Conservation (phyloP, 768 basidiomycete genomes). For the Coprinopsis strossmayeri region DNA sequence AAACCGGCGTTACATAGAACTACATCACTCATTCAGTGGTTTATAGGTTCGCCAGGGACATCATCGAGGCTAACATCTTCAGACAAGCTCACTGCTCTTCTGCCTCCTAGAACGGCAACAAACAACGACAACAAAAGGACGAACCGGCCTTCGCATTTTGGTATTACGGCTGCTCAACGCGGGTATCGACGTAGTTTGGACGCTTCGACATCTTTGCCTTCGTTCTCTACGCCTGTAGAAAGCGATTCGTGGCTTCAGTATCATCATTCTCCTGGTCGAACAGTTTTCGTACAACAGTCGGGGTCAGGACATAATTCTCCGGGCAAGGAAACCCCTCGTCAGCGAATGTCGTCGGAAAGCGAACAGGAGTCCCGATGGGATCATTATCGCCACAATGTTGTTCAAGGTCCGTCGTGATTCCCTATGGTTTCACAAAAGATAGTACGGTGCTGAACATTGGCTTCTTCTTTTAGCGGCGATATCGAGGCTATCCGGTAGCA, state of each 20-base stretch:
- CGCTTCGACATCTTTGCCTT: conserved; percentile 34
- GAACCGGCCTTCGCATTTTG: conserved; percentile 25
- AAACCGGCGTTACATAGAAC: too few species aligned
- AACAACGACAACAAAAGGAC: conserved; percentile 13
- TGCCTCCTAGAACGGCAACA: conserved; percentile 24
- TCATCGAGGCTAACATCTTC: conserved; percentile 45
- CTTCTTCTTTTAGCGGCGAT: background rate
- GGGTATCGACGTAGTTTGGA: conserved; percentile 36
- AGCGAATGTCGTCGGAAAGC: conserved; percentile 43
- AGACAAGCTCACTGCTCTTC: conserved; percentile 38
- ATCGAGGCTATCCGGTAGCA: background rate
- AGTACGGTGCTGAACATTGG: too few species aligned
- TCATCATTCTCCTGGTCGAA: background rate
- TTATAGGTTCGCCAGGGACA: conserved; percentile 16
- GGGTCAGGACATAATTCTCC: conserved; percentile 29
- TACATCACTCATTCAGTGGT: too few species aligned
- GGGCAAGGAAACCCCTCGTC: conserved; percentile 38
- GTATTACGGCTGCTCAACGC: conserved; percentile 22
- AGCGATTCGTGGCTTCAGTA: conserved; percentile 18
- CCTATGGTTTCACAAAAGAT: background rate
- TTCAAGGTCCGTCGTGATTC: conserved; percentile 4
- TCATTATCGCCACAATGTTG: conserved; percentile 1
- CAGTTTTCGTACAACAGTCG: conserved; percentile 5
- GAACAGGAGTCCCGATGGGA: background rate
- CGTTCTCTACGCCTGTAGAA: conserved; percentile 27